phyloP scores from a whole-genome alignment of 1,284 basidiomycete genomes.

The Puccinia polysora region DNA sequence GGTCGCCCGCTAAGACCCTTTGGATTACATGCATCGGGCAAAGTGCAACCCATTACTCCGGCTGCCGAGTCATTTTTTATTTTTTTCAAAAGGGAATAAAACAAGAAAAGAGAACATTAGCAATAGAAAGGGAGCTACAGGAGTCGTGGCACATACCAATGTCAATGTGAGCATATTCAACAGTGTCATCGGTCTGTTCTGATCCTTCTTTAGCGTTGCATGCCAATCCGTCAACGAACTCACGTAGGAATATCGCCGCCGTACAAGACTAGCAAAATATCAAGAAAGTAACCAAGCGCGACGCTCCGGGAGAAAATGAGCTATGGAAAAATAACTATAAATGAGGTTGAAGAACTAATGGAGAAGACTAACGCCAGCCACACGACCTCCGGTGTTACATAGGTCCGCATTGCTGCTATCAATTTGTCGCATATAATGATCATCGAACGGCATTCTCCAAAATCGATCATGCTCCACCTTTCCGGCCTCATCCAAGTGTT shows the following conservation, averaged over 20 bases:
- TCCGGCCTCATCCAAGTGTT: slow-evolving; percentile 66
- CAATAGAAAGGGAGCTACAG: too few species aligned
- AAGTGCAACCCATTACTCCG: too few species aligned
- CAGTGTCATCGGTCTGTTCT: slow-evolving; percentile 23
- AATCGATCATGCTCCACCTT: slow-evolving; percentile 64
- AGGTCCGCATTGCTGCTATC: slow-evolving; percentile 70
- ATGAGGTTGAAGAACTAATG: neutral
- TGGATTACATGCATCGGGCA: too few species aligned
- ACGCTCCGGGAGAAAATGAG: neutral
- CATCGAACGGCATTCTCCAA: slow-evolving; percentile 60
- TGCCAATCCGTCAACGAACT: slow-evolving; percentile 47
- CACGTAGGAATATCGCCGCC: slow-evolving; percentile 79
- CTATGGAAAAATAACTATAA: neutral
- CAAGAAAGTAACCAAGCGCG: neutral
- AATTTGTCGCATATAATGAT: slow-evolving; percentile 73
- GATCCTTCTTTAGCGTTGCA: slow-evolving; percentile 34
- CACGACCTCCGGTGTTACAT: slow-evolving; percentile 67
- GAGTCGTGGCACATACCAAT: too few species aligned
- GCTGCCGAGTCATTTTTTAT: too few species aligned
- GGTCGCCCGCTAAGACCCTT: too few species aligned
- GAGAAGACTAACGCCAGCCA: slow-evolving; percentile 58
- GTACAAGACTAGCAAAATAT: slow-evolving; percentile 59
- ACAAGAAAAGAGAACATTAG: too few species aligned
- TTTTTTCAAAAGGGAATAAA: too few species aligned
- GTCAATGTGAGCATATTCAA: slow-evolving; percentile 42